phyloP scores from a whole-genome alignment of 495 filamentous ascomycete genomes.

The Trichoderma reesei region DNA sequence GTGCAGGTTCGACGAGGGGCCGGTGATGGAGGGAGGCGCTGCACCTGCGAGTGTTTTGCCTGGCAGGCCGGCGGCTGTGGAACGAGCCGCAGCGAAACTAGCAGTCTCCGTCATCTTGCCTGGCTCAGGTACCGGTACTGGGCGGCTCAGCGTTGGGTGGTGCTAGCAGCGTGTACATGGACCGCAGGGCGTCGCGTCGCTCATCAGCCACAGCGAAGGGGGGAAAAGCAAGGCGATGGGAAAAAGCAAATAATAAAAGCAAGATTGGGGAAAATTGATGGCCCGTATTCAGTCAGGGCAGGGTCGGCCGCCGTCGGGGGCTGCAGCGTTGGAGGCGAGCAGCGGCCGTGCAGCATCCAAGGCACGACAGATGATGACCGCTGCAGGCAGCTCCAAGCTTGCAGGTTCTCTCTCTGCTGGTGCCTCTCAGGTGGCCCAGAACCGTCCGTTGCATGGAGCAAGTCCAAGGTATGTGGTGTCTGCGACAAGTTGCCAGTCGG shows the following conservation, averaged over 20 bases:
- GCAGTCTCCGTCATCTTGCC: conserved; percentile 1
- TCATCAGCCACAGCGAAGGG: conserved; percentile 2
- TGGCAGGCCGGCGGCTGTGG: conserved; percentile 7
- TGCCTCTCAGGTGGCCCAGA: no score
- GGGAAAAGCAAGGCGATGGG: background rate
- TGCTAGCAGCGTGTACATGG: conserved; percentile 10
- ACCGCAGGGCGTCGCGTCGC: conserved; percentile 1
- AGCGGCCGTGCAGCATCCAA: background rate
- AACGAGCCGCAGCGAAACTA: background rate
- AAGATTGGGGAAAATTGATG: background rate
- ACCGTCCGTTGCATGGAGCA: no score
- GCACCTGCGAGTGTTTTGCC: conserved; percentile 14
- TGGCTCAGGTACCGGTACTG: background rate
- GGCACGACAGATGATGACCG: no score
- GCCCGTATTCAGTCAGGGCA: no score
- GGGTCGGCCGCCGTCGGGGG: background rate
- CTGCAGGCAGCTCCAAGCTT: no score
- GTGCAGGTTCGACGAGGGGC: conserved; percentile 25
- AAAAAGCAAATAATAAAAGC: background rate
- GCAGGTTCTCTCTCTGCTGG: no score
- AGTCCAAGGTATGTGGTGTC: no score
- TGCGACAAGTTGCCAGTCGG: no score
- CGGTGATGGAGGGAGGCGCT: conserved; percentile 10
- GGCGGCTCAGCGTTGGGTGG: conserved; percentile 11
- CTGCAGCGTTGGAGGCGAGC: background rate